Evolutionary conservation across 768 basidiomycete genomes (phyloP), one percentile per base, ranked within the genome.

Genomic region (Fistulinella prunicolor): DNA sequence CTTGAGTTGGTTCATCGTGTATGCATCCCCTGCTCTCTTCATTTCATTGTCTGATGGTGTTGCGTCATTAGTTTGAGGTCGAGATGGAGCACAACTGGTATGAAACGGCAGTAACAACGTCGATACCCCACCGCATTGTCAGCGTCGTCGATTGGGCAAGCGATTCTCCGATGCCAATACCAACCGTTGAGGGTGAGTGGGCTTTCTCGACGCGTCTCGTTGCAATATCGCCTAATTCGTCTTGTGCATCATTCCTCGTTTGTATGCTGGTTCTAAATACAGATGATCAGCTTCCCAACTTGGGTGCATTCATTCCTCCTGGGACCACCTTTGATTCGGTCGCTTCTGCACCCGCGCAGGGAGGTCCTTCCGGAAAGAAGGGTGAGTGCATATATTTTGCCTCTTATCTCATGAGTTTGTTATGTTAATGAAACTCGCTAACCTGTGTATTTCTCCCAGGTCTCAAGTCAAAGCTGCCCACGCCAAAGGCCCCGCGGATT

Each of bases 1-100:
- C 76, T 95, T 32, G 75, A 79, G 60, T 80, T 91, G 52, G 91
- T 91, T 4, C 97, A 68, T 29, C 51, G 50, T 9, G 62, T 70
- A 47, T n/a, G 67, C 40, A 16, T 38, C 4, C 12, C 17, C 10
- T 10, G 0, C 3, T 9, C 9, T 13, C n/a, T 16, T 17, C 8
- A 5, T 10, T 35, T 12, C 4, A 4, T 3, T 32, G 9, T 8
- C 22, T 6, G 20, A 10, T 23, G 5, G 5, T 39, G 51, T 59
- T n/a, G 5, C 14, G 9, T 38, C 21, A 16, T 47, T 13, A 86
- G 83, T 87, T 94, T 59, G 91, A 94, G 63, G 86, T 95, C 38
- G 88, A 93, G 76, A 91, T 95, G 87, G 63, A 84, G 61, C 85
- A 96, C 70, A 97, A 94, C 69, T 95, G 91, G 91, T 98, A 98